Base-by-base conservation (phyloP, 208 protist genomes). In the Leptomonas pyrrhocoris region DNA sequence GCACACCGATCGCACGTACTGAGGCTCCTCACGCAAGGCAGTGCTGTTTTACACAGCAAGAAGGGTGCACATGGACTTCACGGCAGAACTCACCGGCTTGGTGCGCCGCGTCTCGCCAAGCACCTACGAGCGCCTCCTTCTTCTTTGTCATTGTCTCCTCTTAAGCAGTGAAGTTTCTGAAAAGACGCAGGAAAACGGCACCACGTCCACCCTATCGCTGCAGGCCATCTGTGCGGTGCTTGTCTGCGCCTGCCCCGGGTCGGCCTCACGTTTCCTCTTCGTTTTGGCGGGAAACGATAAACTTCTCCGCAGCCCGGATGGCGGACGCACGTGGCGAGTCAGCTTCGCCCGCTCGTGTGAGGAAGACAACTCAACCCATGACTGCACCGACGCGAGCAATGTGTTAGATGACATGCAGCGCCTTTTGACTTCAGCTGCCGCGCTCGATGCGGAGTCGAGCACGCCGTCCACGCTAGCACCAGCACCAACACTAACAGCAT, bases 291-390 rank as follows among this genome's bases (percentile, higher is more conserved):
- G 54, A 40, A 89, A 86, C 60, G 73, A 66, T 25, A 71, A 71
- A 34, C 68, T 94, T 25, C 54, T 92, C 8, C 84, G 89, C 21
- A 91, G 84, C 59, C 74, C 86, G n/a, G 86, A 94, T 66, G 59
- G 74, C 38, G 89, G 89, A 15, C 42, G 38, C 18, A 84, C 84
- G 23, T 94, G 89, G 89, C 63, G 68, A 16, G 40, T 64, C 42
- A 63, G 79, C 45, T 84, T 73, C 63, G 38, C 68, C 16, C 66
- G 49, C 16, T 19, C 57, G 2, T 38, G 8, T 2, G 70, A 68
- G 21, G 25, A 28, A 5, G 58, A 34, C 42, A 23, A 49, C 27
- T 38, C 34, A 54, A 36, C 67, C 13, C 12, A 42, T 15, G 18
- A 16, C 54, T 5, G 21, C 23, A 27, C 53, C 18, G 21, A 5